These are phyloP conservation scores for Tylopilus rubrobrunneus DNA, from an alignment of 768 basidiomycete species.

Conservation along the genomic window DNA sequence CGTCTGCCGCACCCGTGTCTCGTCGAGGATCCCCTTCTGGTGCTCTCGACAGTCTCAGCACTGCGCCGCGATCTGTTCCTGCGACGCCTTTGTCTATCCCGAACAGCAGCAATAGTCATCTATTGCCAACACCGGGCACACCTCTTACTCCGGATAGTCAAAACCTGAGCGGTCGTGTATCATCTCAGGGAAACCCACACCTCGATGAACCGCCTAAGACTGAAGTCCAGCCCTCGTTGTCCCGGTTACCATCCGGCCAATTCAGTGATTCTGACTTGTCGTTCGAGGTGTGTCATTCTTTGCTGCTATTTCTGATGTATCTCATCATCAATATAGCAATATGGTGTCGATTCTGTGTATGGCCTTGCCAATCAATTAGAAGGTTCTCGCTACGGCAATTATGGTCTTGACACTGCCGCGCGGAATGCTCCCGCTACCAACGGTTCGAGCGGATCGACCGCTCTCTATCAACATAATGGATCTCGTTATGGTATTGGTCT, in stretches of 20 bases:
- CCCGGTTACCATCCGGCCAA: conserved; percentile 56
- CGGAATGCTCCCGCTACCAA: conserved; percentile 34
- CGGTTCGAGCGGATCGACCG: conserved; percentile 62
- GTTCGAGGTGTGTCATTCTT: conserved; percentile 46
- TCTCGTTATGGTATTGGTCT: conserved; percentile 72
- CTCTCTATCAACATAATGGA: conserved; percentile 72
- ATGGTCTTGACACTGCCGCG: conserved; percentile 49
- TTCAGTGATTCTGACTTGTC: conserved; percentile 54
- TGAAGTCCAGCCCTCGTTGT: conserved; percentile 71
- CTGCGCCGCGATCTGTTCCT: conserved; percentile 74
- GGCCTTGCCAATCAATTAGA: conserved; percentile 48
- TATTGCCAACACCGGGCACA: conserved; percentile 61
- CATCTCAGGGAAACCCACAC: conserved; percentile 41
- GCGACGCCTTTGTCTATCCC: conserved; percentile 69
- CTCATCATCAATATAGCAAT: conserved; percentile 38
- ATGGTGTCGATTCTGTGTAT: conserved; percentile 53
- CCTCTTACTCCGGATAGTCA: conserved; percentile 62
- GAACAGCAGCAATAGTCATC: conserved; percentile 40
- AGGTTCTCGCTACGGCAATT: conserved; percentile 50
- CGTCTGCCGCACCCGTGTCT: conserved; percentile 44
- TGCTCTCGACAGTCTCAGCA: conserved; percentile 54
- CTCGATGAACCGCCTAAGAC: conserved; percentile 47
- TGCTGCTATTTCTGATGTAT: conserved; percentile 2
- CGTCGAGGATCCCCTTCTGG: conserved; percentile 74
- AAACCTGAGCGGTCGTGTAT: conserved; percentile 59